Evolutionary conservation across 805 yeast genomes (phyloP).

Genomic region (Kluyveromyces nonfermentans): DNA sequence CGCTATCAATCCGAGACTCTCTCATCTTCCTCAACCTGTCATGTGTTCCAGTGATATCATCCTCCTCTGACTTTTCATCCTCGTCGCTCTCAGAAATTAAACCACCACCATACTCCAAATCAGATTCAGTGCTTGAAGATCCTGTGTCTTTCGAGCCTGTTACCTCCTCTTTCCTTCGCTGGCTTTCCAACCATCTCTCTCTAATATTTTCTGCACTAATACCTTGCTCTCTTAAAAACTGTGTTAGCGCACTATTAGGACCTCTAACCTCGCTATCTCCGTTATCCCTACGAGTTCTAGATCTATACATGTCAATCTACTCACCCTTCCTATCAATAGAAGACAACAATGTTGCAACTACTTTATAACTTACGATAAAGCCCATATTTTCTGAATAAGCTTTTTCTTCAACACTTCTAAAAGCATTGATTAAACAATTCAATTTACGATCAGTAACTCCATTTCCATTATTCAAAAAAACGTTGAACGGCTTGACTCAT

Average conservation of each 20-base stretch:
- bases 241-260: slow-evolving; percentile 83
- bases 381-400: no score
- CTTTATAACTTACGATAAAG: no score
- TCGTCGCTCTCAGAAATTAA: slow-evolving; percentile 17
- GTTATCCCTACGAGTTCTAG: slow-evolving; percentile 12
- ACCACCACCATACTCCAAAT: not conserved
- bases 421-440: no score
- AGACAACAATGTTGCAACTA: not conserved
- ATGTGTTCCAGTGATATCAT: not conserved
- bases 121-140: slow-evolving; percentile 6
- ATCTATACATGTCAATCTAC: slow-evolving; percentile 13
- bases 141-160: slow-evolving; percentile 3
- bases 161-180: slow-evolving; percentile 16
- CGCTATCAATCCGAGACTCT: slow-evolving; percentile 6
- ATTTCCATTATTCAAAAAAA: no score
- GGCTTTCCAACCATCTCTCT: slow-evolving; percentile 32
- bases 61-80: slow-evolving; percentile 14
- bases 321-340: no score
- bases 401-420: no score
- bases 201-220: slow-evolving; percentile 75
- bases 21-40: not conserved
- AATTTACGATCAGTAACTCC: no score
- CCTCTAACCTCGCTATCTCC: slow-evolving; percentile 32
- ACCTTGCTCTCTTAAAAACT: slow-evolving; percentile 80
- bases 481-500: no score